Conservation (phyloP, 1,139 yeast genomes). For the Yamadazyma friedrichii region DNA sequence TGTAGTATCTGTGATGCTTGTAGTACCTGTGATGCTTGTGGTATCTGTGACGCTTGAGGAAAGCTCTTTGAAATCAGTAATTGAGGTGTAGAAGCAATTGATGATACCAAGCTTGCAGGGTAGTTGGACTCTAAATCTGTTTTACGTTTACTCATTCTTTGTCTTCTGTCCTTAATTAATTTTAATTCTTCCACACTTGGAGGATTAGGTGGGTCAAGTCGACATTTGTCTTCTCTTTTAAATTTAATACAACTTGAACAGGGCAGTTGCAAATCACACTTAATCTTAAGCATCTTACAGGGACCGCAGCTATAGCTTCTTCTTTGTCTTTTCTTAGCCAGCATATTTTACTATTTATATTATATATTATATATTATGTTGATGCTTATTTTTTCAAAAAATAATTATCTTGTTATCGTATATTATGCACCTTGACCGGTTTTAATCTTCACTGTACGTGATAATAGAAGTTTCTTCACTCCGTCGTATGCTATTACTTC, state of each 20-base stretch:
- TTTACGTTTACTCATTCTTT: conserved; percentile 17
- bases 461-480: too few relatives aligned
- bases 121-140: too few relatives aligned
- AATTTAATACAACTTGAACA: conserved; percentile 49
- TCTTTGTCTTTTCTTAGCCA: conserved; percentile 24
- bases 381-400: too few relatives aligned
- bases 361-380: not conserved
- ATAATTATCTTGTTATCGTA: not conserved
- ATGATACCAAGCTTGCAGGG: too few relatives aligned
- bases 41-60: too few relatives aligned
- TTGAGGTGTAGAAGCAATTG: too few relatives aligned
- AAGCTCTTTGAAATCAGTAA: too few relatives aligned
- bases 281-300: conserved; percentile 51
- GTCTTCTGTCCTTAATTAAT: conserved; percentile 24
- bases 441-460: not conserved
- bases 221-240: conserved; percentile 39
- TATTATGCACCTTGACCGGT: not conserved
- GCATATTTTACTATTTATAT: not conserved
- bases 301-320: conserved; percentile 60
- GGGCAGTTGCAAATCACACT: conserved; percentile 51
- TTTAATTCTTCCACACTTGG: conserved; percentile 33
- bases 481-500: too few relatives aligned
- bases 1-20: too few relatives aligned
- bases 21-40: too few relatives aligned
- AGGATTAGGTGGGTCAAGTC: conserved; percentile 45